Base-by-base conservation (phyloP, 2,329 filamentous ascomycete species). In the Pseudocercospora pini-densiflorae region DNA sequence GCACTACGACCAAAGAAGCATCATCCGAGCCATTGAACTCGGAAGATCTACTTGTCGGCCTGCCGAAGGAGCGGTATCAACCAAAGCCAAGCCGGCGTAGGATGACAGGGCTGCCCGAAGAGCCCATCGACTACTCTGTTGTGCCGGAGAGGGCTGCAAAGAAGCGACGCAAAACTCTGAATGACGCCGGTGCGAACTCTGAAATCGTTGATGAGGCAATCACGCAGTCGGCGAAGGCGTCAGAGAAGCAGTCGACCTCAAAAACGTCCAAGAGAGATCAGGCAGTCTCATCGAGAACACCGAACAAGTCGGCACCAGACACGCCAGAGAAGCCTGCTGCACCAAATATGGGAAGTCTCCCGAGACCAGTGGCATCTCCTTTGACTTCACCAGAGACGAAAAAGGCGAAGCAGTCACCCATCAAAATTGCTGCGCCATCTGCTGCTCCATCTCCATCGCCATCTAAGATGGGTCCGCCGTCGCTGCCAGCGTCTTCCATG, bases 61-160 rank as follows among this genome's bases (percentile, higher is more conserved):
- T 80, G 19, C 79, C 77, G 12, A 79, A 74, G 64, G 80, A 82
- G 69, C 66, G 72, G 12, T 82, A 81, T 65, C 68, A 77, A 61
- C 79, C 80, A 2, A 71, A 80, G 58, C 79, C 77, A 31, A 80
- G 78, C 64, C 74, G 77, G 65, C 57, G 76, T 66, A 49, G 76
- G 63, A 70, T 74, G n/a, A 77, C 72, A 12, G 59, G 64, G 8
- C 40, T 73, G 27, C n/a, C 71, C 1, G 72, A 77, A 21, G 69
- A 74, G 43, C 57, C 70, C 2, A 70, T 73, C 62, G 76, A 78
- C 68, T 75, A 69, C 65, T 73, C 79, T 66, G 70, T 78, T 66
- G 55, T 68, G 65, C 65, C 81, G 67, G 75, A 85, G 80, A 78
- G 81, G 76, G 71, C 74, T 14, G 70, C 65, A 5, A 80, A 76